Evolutionary conservation across 2,329 filamentous ascomycete genomes (phyloP), one percentile per base, ranked within the genome.

Genomic region (Paecilomyces sp.): DNA sequence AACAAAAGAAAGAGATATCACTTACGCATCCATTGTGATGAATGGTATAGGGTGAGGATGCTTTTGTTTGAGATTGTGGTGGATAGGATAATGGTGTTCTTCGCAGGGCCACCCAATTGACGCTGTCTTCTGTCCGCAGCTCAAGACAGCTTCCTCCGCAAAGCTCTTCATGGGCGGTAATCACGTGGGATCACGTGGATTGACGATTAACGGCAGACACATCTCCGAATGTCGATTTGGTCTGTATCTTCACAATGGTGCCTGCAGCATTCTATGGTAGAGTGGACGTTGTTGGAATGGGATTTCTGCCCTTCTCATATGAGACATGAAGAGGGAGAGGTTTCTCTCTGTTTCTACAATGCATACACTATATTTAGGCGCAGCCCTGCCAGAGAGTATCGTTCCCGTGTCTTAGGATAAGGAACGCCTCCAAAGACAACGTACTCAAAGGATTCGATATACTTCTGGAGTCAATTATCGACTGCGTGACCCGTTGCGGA

Each of bases 1-100:
- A 47, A 41, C 7, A 18, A 18, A 3, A 18, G 50, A 13, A 52
- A 25, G 13, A 50, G 36, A 36, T 0, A n/a, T 28, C 2, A 66
- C 70, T 57, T 65, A 75, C 73, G 67, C 70, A 57, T 76, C 74
- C 74, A 77, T 76, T 64, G 59, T 72, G 68, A 58, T 60, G 18
- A 8, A 55, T 22, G 15, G 11, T 30, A 33, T 2, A 22, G 18
- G 30, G 15, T 12, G n/a, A 22, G 13, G n/a, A 36, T 55, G 15
- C 15, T 24, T 22, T 15, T 34, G 12, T 31, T n/a, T 3, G 8
- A 47, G 8, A 15, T 47, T 47, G 36, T 18, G 36, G 36, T 47
- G 36, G 36, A 47, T 47, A 18, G n/a, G n/a, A 47, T 18, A 22
- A 11, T 47, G n/a, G 36, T 47, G 36, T 47, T 47, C 36, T 47